Conservation (phyloP, 139 green algal genomes). For the Chlamydomonas schloesseri region DNA sequence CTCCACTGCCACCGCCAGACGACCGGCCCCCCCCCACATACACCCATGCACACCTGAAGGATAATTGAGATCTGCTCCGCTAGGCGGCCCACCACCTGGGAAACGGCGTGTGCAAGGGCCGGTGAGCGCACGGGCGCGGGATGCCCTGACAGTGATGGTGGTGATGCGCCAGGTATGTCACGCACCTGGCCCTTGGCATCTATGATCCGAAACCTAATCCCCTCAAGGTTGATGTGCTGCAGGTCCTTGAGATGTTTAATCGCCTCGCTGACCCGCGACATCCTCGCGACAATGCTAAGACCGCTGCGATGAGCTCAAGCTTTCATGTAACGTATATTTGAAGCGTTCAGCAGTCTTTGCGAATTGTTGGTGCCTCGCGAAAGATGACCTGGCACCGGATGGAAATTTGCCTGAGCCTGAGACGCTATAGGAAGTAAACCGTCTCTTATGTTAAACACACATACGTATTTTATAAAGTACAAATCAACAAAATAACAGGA, state of each 20-base stretch:
- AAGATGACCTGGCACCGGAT: no score
- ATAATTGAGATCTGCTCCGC: conserved; percentile 77
- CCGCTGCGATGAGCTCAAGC: not conserved
- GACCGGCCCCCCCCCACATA: no score
- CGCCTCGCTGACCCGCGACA: conserved; percentile 12
- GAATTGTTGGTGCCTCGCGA: not conserved
- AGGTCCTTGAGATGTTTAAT: conserved; percentile 53
- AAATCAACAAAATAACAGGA: no score
- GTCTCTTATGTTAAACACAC: no score
- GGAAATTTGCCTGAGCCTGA: no score
- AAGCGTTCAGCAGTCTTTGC: no score
- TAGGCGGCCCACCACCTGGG: conserved; percentile 85
- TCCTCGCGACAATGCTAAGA: not conserved
- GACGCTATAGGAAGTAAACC: no score
- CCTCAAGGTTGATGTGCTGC: conserved; percentile 71
- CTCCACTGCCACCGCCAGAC: no score
- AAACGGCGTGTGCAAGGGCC: not conserved
- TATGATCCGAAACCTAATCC: conserved; percentile 79
- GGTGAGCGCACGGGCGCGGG: no score
- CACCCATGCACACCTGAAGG: conserved; percentile 29
- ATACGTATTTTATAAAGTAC: no score
- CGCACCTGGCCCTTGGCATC: conserved; percentile 85
- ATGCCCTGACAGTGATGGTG: not conserved
- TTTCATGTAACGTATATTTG: no score
- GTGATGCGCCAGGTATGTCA: not conserved